Base-by-base conservation (phyloP, 371 early-diverging fungal genomes). In the Edhazardia aedis region DNA sequence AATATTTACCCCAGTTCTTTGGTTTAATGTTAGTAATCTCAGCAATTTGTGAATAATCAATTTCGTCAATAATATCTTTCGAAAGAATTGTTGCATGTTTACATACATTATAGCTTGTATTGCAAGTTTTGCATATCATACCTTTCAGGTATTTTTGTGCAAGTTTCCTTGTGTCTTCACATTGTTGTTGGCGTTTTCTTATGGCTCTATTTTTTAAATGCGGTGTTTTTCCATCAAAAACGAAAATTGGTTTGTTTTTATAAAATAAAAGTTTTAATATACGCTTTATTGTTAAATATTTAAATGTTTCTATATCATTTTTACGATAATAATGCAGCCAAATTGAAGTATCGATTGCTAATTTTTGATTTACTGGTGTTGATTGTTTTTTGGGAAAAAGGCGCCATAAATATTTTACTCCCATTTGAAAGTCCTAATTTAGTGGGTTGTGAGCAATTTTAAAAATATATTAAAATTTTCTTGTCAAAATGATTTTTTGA, bases 191-290 rank as follows among this genome's bases (percentile, higher is more conserved):
- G 23, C 60, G 43, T 52, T 51, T 19, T 29, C 26, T n/a, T 33
- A 53, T 22, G 0, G 40, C 49, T 51, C 47, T 38, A n/a, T 30
- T 38, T 45, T 66, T 62, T 4, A 56, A 47, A 85, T 47, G 26
- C 19, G 69, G 69, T 4, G 82, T 78, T 2, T 76, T 80, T 3
- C 90, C 89, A 71, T 89, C 90, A 76, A 86, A 89, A 12, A 89
- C 85, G 78, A 88, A 88, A 0, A 92, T 78, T 1, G 91, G 93
- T 47, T 76, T 78, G 36, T 92, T 80, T 16, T 82, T 81, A 66
- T 79, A 82, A 65, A 80, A 86, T 18, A 95, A 65, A 0, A 95
- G 71, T 70, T 91, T 90, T 65, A 85, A 82, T 19, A 92, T 78
- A 47, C 92, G 75, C 14, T 84, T 76, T 33, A 14, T 33, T 7